Conservation (phyloP, 2,329 filamentous ascomycete species). For the Trichoderma sp. region DNA sequence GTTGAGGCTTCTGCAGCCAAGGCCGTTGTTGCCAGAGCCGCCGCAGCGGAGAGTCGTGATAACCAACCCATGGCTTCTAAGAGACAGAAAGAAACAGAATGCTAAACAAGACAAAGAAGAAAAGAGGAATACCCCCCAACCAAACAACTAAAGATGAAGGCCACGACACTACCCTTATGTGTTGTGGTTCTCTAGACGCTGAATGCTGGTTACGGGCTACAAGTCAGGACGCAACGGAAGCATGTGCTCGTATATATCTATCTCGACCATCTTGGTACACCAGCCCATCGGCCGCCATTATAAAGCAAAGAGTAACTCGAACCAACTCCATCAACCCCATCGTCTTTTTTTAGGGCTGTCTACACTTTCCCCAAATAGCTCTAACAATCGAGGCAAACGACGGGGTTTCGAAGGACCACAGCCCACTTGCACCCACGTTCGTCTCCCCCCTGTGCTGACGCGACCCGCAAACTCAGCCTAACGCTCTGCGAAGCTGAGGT, state of each 20-base stretch:
- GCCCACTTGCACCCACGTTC: background rate
- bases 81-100: background rate
- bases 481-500: conserved; percentile 14
- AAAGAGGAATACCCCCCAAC: background rate
- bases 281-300: background rate
- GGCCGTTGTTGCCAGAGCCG: conserved; percentile 9
- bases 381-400: conserved; percentile 3
- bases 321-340: background rate
- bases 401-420: background rate
- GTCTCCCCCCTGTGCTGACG: conserved; percentile 11
- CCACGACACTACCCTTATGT: conserved; percentile 7
- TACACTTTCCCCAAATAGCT: conserved; percentile 10
- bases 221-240: background rate
- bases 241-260: background rate
- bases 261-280: background rate
- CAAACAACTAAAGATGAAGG: background rate
- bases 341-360: conserved; percentile 11
- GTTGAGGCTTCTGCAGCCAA: conserved; percentile 7
- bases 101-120: background rate
- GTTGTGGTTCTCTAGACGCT: background rate
- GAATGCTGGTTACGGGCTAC: background rate
- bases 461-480: conserved; percentile 18
- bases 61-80: conserved; percentile 12
- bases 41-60: conserved; percentile 17
- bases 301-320: background rate